Evolutionary conservation across 345 rosid genomes (phyloP).

Genomic region (Citrus maxima): DNA sequence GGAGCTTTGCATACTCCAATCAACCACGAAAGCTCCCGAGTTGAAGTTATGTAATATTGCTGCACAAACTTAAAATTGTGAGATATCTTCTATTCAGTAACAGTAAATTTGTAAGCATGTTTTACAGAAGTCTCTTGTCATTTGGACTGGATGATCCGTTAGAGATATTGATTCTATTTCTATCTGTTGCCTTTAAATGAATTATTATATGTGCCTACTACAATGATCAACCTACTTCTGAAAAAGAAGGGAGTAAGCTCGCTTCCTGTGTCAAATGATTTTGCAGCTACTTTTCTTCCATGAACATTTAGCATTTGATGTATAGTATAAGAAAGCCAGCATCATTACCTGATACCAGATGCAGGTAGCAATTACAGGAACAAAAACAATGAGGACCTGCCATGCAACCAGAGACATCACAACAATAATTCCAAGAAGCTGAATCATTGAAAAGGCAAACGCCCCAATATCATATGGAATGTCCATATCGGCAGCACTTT

Average conservation of each 20-base stretch:
- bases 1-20: constrained; percentile 83
- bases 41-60: constrained; percentile 21
- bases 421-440: constrained; percentile 52
- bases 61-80: not conserved
- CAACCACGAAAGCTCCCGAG: constrained; percentile 68
- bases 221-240: not conserved
- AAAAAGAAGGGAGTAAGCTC: not conserved
- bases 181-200: not conserved
- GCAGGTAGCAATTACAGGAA: constrained; percentile 47
- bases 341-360: constrained; percentile 60
- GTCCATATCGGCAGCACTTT: constrained; percentile 53
- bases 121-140: not conserved
- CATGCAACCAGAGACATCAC: constrained; percentile 67
- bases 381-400: constrained; percentile 52
- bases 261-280: not conserved
- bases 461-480: constrained; percentile 46
- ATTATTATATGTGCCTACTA: not conserved
- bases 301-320: too few relatives aligned
- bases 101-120: not conserved
- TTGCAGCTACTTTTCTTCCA: not conserved
- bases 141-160: too few relatives aligned
- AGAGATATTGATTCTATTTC: too few relatives aligned
- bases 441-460: constrained; percentile 43
- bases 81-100: constrained; percentile 3
- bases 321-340: not conserved